Base-by-base conservation (phyloP, 2,329 filamentous ascomycete genomes). In the Didymella segeticola region DNA sequence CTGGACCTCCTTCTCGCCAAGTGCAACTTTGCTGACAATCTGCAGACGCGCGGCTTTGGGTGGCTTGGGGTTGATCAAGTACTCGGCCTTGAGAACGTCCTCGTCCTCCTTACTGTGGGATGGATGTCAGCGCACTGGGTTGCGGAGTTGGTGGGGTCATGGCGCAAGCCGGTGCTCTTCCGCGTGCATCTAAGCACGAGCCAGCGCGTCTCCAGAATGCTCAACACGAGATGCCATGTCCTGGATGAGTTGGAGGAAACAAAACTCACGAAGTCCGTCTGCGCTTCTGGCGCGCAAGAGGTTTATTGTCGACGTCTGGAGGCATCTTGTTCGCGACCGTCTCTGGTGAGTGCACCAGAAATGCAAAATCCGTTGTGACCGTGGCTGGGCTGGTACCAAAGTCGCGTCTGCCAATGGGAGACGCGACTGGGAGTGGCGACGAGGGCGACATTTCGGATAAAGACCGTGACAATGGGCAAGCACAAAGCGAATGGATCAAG, bases 1-100 rank as follows among this genome's bases (percentile, higher is more conserved):
- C 86, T 97, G 93, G 30, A 97, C 91, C 80, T 97, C 93, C 76
- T 96, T 97, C 79, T 97, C 93, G 63, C 90, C 93, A 60, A 98
- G 82, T 20, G 90, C 89, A 57, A 97, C 92, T 75, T 87, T 89
- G 77, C 86, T 85, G 56, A 96, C 91, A 60, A 98, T 92, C 53
- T 88, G 87, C 39, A 90, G 83, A 78, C 93, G 90, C 75, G 91
- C 89, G 50, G 87, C 83, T 78, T 96, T 97, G 79, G 96, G 93
- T 27, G 93, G 93, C 75, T 96, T 97, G 6, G 91, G 86, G 73
- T 97, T 96, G 58, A 82, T 84, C 65, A 85, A 83, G 72, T 96
- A 97, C 54, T 93, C 91, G 29, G 89, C 83, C 76, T 97, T 93
- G 56, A 97, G 86, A 47, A 96, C 85, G 46, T 88, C 85, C 79